Evolutionary conservation across 208 protist species (phyloP).

Genomic region (Leptomonas seymouri): DNA sequence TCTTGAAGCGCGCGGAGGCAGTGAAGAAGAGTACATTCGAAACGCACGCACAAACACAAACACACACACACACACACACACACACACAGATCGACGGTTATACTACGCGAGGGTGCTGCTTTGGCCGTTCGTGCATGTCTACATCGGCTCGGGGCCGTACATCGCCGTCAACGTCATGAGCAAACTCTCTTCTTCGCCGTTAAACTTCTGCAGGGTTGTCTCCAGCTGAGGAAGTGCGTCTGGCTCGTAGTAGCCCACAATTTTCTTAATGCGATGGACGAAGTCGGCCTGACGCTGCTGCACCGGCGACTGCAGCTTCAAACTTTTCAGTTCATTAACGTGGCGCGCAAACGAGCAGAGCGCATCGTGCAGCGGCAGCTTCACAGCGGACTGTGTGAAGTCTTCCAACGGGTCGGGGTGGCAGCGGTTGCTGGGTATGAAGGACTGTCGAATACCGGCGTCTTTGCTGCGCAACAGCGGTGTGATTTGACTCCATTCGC

Average conservation of each 20-base stretch:
- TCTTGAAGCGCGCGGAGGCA: no score
- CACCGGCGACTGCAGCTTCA: conserved; percentile 20
- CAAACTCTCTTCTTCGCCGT: conserved; percentile 48
- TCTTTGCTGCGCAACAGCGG: conserved; percentile 37
- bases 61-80: no score
- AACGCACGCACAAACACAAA: no score
- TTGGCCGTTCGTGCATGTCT: neutral
- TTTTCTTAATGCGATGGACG: conserved; percentile 39
- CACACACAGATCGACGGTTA: no score
- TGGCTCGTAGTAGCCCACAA: conserved; percentile 51
- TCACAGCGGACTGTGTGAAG: conserved; percentile 10
- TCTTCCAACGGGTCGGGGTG: conserved; percentile 3
- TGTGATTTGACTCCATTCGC: conserved; percentile 47
- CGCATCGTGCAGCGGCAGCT: conserved; percentile 59
- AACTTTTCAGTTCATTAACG: conserved; percentile 32
- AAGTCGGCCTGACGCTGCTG: conserved; percentile 23
- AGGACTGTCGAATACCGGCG: conserved; percentile 36
- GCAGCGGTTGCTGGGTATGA: conserved; percentile 14
- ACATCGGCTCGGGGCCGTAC: conserved; percentile 58
- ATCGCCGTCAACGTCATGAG: conserved; percentile 46
- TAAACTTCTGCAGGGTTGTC: conserved; percentile 39
- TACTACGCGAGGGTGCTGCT: neutral
- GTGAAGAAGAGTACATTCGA: no score
- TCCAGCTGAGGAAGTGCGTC: conserved; percentile 24
- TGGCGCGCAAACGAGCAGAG: conserved; percentile 44